A percentile compares a stretch with the other conserved stretches of the same genome.
phyloP scores from a whole-genome alignment of 1,284 basidiomycete species.

The Tilletia caries region DNA sequence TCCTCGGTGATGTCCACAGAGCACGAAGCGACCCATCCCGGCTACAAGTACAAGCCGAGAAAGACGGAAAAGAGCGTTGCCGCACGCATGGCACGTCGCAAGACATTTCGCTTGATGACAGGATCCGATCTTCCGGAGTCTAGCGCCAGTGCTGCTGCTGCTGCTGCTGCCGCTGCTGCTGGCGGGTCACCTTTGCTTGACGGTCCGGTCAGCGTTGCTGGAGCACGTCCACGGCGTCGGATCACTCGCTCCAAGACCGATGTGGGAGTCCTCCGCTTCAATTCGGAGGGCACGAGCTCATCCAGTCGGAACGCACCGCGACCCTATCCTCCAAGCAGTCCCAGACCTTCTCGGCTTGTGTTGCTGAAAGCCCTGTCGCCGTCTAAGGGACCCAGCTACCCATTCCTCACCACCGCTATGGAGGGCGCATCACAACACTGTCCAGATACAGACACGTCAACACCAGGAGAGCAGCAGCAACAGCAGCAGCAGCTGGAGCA shows the following conservation, averaged over 20 bases:
- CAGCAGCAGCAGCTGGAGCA: not conserved
- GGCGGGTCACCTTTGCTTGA: no score
- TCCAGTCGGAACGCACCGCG: not conserved
- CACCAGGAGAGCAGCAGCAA: not conserved
- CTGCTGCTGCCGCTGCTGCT: not conserved
- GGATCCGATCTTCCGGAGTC: not conserved
- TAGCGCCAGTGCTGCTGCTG: not conserved
- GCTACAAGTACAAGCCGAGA: constrained; percentile 4
- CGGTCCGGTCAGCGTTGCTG: not conserved
- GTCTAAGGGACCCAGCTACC: no score
- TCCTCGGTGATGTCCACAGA: not conserved
- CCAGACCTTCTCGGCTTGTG: not conserved
- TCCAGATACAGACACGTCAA: not conserved
- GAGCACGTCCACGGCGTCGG: not conserved
- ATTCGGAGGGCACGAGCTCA: not conserved
- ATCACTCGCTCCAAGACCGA: not conserved
- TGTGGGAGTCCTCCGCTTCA: not conserved
- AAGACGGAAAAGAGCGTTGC: constrained; percentile 10
- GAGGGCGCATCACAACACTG: not conserved
- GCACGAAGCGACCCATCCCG: not conserved
- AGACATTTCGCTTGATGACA: not conserved
- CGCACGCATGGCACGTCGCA: not conserved
- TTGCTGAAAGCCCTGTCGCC: not conserved
- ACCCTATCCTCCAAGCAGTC: not conserved
- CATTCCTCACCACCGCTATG: not conserved